Evolutionary conservation across 495 filamentous ascomycete species (phyloP).

Genomic region (Aspergillus nanangensis): DNA sequence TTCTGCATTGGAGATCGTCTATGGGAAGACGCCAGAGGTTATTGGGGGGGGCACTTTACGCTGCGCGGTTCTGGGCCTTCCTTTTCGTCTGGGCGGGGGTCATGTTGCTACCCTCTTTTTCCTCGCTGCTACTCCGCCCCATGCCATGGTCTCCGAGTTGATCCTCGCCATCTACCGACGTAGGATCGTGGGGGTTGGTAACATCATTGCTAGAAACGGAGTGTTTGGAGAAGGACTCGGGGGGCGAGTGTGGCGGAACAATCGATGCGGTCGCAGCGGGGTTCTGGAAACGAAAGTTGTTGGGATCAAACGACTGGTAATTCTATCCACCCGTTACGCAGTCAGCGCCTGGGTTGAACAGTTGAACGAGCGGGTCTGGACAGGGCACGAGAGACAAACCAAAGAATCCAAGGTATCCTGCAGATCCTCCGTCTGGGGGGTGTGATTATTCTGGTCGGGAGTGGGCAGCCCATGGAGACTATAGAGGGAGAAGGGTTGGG

Average conservation of each 20-base stretch:
- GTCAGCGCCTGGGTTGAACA: not conserved
- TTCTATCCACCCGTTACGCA: constrained; percentile 13
- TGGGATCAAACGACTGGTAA: constrained; percentile 36
- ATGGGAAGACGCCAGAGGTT: not conserved
- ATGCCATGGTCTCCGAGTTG: constrained; percentile 19
- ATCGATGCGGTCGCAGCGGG: constrained; percentile 20
- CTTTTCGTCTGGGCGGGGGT: constrained; percentile 79
- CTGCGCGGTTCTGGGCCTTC: constrained; percentile 94
- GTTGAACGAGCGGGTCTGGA: not conserved
- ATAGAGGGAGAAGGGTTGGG: constrained; percentile 35
- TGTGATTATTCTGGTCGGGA: constrained; percentile 26
- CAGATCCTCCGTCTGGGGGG: constrained; percentile 21
- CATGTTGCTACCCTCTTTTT: constrained; percentile 54
- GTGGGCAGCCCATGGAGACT: constrained; percentile 35
- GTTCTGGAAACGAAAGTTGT: constrained; percentile 29
- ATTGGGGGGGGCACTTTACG: constrained; percentile 55
- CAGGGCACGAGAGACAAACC: constrained; percentile 12
- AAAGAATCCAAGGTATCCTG: constrained; percentile 24
- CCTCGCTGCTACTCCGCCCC: constrained; percentile 51
- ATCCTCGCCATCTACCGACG: constrained; percentile 32
- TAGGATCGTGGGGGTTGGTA: constrained; percentile 14
- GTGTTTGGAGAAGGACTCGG: constrained; percentile 38
- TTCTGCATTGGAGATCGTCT: not conserved
- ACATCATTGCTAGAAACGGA: constrained; percentile 32
- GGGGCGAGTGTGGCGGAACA: constrained; percentile 40